Evolutionary conservation across 257 asterid genomes (phyloP).

Genomic region (Linaria vulgaris): DNA sequence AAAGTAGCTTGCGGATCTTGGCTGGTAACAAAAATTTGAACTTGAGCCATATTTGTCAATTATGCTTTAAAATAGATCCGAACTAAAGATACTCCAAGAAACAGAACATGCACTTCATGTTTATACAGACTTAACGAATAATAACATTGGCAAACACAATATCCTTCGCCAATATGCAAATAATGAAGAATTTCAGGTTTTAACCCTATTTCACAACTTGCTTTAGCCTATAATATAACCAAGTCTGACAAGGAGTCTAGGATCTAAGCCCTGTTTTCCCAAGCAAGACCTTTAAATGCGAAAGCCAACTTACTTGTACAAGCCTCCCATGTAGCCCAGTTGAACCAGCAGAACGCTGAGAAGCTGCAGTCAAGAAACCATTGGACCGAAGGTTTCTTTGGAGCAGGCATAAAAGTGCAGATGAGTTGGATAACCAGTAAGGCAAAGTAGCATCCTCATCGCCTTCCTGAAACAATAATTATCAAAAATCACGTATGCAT

Average conservation of each 20-base stretch:
- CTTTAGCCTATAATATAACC: not conserved
- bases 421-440: conserved; percentile 91
- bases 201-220: not conserved
- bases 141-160: not conserved
- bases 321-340: conserved; percentile 74
- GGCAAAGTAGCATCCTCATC: conserved; percentile 76
- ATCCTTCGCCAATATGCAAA: not conserved
- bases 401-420: conserved; percentile 93
- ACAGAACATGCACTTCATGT: not conserved
- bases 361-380: conserved; percentile 72
- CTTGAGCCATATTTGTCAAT: not conserved
- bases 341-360: conserved; percentile 80
- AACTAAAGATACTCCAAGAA: not conserved
- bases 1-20: too few species aligned
- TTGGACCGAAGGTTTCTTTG: conserved; percentile 86
- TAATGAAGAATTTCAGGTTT: not conserved
- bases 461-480: conserved; percentile 59
- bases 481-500: conserved; percentile 15
- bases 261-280: conserved; percentile 8
- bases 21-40: not conserved
- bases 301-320: conserved; percentile 57
- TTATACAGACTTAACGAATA: not conserved
- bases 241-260: not conserved
- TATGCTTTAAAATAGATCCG: not conserved
- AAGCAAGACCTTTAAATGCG: not conserved